Evolutionary conservation across 495 filamentous ascomycete genomes (phyloP).

Genomic region (Podospora anserina): DNA sequence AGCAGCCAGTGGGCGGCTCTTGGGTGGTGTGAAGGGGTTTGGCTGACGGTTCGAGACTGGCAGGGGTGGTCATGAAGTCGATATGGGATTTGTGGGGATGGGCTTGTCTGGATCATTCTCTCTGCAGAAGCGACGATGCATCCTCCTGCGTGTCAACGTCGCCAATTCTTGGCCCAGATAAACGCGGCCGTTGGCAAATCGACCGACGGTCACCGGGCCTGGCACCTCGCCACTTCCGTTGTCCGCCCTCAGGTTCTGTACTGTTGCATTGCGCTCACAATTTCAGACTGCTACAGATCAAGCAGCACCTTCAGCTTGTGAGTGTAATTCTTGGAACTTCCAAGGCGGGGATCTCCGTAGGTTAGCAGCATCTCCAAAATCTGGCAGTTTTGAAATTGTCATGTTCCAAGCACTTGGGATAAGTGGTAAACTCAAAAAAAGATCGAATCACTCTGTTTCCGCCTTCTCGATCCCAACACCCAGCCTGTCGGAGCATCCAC

Average conservation of each 20-base stretch:
- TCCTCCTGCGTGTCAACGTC: conserved; percentile 14
- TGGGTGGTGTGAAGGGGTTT: background rate
- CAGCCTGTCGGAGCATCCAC: background rate
- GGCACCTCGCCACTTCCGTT: conserved; percentile 14
- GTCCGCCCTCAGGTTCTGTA: background rate
- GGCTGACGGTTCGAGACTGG: background rate
- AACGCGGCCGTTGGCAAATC: conserved; percentile 4
- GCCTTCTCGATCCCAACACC: background rate
- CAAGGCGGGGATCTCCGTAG: background rate
- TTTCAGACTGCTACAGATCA: background rate
- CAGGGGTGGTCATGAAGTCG: background rate
- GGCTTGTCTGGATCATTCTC: conserved; percentile 13
- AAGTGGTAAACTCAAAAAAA: background rate
- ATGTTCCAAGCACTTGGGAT: background rate
- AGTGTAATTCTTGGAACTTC: background rate
- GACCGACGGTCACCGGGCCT: conserved; percentile 13
- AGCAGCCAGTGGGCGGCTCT: background rate
- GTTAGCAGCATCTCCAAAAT: background rate
- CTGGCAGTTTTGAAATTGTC: background rate
- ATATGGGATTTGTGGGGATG: conserved; percentile 15
- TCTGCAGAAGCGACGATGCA: conserved; percentile 11
- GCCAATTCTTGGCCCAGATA: conserved; percentile 10
- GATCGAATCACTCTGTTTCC: background rate
- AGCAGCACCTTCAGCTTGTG: background rate
- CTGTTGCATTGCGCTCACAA: background rate